These are phyloP conservation scores for Fusarium sp. DNA, from an alignment of 2,329 filamentous ascomycete genomes.

Conservation along the genomic window DNA sequence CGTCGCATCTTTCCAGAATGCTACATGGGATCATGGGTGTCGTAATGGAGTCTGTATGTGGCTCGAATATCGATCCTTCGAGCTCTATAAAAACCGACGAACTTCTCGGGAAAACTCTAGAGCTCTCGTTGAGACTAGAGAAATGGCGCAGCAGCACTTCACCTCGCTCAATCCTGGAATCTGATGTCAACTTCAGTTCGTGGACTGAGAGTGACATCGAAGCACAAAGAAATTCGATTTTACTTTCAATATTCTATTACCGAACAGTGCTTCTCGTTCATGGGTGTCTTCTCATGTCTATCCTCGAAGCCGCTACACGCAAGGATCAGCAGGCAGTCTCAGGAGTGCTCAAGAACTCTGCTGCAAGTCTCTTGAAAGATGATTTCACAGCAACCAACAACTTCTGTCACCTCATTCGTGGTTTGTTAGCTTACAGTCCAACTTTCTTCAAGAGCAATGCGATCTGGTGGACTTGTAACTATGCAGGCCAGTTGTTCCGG, in stretches of 20 bases:
- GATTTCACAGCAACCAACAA: conserved; percentile 37
- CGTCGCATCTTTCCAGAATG: conserved; percentile 12
- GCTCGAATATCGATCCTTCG: conserved; percentile 33
- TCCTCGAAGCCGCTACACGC: conserved; percentile 22
- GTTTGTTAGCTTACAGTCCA: conserved; percentile 26
- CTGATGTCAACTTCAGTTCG: conserved; percentile 6
- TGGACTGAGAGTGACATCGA: conserved; percentile 11
- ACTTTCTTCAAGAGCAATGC: conserved; percentile 43
- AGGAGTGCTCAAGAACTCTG: conserved; percentile 24
- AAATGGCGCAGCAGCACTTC: conserved; percentile 17
- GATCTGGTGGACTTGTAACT: conserved; percentile 49
- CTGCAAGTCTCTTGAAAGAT: conserved; percentile 33
- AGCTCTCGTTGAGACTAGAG: conserved; percentile 32
- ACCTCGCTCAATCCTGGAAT: conserved; percentile 11
- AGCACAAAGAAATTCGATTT: conserved; percentile 12
- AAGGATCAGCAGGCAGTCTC: conserved; percentile 1
- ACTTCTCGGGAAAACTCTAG: conserved; percentile 29
- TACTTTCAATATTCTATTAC: conserved; percentile 60
- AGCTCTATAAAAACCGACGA: conserved; percentile 11
- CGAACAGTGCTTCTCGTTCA: conserved; percentile 9
- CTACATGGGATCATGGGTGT: conserved; percentile 36
- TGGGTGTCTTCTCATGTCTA: conserved; percentile 23
- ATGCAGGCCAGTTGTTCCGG: conserved; percentile 38
- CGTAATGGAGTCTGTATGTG: conserved; percentile 32
- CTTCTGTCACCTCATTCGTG: conserved; percentile 33